Evolutionary conservation across 305 asterid genomes (phyloP).

Genomic region (Solanum hybrid): DNA sequence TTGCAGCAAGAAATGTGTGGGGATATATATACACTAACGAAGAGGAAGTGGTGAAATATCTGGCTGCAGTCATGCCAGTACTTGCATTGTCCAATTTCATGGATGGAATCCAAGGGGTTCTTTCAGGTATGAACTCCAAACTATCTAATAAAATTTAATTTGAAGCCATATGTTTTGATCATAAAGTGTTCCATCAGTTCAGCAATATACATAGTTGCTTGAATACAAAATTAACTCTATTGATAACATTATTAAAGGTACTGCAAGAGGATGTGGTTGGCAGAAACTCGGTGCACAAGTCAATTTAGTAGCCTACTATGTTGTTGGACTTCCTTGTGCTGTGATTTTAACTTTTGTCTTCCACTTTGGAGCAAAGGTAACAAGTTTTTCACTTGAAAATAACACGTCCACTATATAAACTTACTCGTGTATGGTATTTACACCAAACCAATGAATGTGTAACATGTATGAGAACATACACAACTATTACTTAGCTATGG

Average conservation of each 20-base stretch:
- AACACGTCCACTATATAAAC: not conserved
- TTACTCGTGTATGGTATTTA: not conserved
- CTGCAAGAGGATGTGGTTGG: constrained; percentile 35
- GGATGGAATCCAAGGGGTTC: constrained; percentile 30
- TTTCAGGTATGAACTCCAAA: constrained; percentile 16
- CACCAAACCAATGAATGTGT: not conserved
- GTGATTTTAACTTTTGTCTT: constrained; percentile 15
- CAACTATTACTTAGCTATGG: not conserved
- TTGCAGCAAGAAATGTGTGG: constrained; percentile 14
- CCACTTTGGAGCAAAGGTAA: constrained; percentile 29
- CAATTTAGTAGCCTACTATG: constrained; percentile 28
- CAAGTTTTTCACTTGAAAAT: not conserved
- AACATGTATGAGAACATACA: not conserved
- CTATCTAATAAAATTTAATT: not conserved
- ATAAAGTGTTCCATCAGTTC: not conserved
- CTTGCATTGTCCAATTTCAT: constrained; percentile 28
- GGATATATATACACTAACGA: constrained; percentile 16
- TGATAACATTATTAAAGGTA: constrained; percentile 4
- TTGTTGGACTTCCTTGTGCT: constrained; percentile 21
- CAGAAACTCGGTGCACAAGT: constrained; percentile 21
- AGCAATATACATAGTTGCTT: not conserved
- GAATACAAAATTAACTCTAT: not conserved
- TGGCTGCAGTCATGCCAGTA: constrained; percentile 17
- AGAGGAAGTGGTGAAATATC: constrained; percentile 15
- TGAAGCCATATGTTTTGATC: not conserved